A percentile compares a stretch with the other conserved stretches of the same genome.
Evolutionary conservation across 1,284 basidiomycete genomes (phyloP).

Genomic region (Ceratobasidium sp.): DNA sequence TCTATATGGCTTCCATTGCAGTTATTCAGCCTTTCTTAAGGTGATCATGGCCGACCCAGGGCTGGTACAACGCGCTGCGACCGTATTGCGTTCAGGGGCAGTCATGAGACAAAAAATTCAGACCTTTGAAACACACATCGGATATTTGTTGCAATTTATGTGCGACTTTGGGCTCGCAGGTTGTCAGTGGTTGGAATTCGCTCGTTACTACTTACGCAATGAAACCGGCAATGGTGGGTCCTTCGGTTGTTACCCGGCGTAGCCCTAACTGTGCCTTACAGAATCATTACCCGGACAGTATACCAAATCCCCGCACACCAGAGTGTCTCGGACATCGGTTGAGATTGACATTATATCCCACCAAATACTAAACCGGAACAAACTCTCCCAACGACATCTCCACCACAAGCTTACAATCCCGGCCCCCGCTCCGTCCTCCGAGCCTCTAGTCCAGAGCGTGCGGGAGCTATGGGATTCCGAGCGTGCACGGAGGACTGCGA

Average conservation of each 20-base stretch:
- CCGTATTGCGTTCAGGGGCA: constrained; percentile 79
- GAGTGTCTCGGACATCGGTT: constrained; percentile 72
- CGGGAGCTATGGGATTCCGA: constrained; percentile 97
- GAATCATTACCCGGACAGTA: constrained; percentile 5
- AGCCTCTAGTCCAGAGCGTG: constrained; percentile 86
- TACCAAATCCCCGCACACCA: constrained; percentile 59
- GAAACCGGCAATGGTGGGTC: constrained; percentile 46
- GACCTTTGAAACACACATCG: constrained; percentile 90
- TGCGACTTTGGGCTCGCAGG: constrained; percentile 96
- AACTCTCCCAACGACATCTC: constrained; percentile 68
- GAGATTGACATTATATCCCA: constrained; percentile 85
- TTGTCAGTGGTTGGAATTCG: constrained; percentile 83
- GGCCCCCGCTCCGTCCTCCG: constrained; percentile 58
- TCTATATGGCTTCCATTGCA: constrained; percentile 94
- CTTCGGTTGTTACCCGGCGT: neutral
- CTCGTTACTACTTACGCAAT: constrained; percentile 56
- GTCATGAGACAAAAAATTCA: constrained; percentile 80
- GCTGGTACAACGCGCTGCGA: constrained; percentile 69
- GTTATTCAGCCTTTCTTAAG: constrained; percentile 89
- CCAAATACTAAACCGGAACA: constrained; percentile 84
- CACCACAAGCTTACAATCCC: constrained; percentile 76
- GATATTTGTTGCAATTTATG: constrained; percentile 90
- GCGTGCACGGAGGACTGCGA: constrained; percentile 67
- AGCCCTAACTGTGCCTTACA: constrained; percentile 27
- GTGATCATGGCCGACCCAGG: constrained; percentile 78